Base-by-base conservation (phyloP, 176 grass and related monocot species). In the Oryza brachyantha region DNA sequence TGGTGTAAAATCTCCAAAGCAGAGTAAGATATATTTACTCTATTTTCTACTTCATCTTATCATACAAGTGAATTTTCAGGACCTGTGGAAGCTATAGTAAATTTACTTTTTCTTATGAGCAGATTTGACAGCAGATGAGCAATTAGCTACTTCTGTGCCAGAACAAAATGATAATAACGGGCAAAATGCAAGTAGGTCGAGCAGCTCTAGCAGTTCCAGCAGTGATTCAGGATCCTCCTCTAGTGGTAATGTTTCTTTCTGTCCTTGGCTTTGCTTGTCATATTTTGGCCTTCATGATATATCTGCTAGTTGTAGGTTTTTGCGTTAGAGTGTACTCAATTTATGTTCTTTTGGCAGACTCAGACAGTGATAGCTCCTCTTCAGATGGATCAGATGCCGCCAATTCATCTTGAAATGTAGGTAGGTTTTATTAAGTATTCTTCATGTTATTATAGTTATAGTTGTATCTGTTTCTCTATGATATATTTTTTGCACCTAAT, bases 161-260 rank as follows among this genome's bases (percentile, higher is more conserved):
- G 68, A 70, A 12, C 77, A 84, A 89, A 85, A 73, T 68, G 86
- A 79, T 57, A 90, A 87, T 46, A 83, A 84, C 81, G 70, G 82
- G 59, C 88, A 87, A 38, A 90, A 85, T 68, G 83, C 74, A 8
- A 89, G 84, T 91, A 92, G 84, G 60, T 99, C 96, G 26, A 95
- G 88, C 74, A 90, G 78, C 88, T 85, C 91, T 43, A 88, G 92
- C 84, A 88, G 87, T 77, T 94, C 92, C 45, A 93, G 88, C 88
- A 99, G 96, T 89, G 94, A 92, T 88, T 89, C 92, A 36, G 88
- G 88, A 8, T 95, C 92, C 12, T 95, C 96, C 59, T 94, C 92
- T 84, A 95, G 90, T 41, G 96, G 92, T 99, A 99, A 75, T 70
- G 66, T 41, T 65, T 81, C 7, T 59, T 71, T 22, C 65, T 68